These are phyloP conservation scores for Umbilicaria muhlenbergii DNA, from an alignment of 495 filamentous ascomycete species.

Conservation along the genomic window DNA sequence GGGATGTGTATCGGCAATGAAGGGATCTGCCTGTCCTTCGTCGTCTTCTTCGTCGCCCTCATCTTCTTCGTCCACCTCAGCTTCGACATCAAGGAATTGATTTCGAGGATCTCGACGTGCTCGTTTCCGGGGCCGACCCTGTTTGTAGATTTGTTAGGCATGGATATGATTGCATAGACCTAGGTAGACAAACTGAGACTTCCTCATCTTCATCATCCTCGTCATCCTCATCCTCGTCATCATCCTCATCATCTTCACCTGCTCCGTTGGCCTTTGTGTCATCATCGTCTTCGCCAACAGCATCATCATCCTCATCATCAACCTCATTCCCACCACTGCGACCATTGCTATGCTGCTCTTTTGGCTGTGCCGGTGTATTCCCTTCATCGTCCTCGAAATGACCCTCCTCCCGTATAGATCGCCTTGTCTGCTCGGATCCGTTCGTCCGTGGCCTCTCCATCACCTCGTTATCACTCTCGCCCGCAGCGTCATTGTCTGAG, in stretches of 20 bases:
- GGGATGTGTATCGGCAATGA: constrained; percentile 77
- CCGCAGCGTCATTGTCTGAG: constrained; percentile 48
- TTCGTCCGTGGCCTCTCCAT: not conserved
- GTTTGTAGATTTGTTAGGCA: constrained; percentile 5
- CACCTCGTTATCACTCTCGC: constrained; percentile 9
- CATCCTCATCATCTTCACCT: constrained; percentile 32
- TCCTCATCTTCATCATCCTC: constrained; percentile 47
- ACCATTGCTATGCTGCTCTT: constrained; percentile 7
- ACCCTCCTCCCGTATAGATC: not conserved
- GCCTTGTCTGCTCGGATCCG: not conserved
- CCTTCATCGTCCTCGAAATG: constrained; percentile 8
- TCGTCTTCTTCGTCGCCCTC: constrained; percentile 85
- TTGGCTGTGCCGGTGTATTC: not conserved
- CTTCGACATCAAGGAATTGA: constrained; percentile 87
- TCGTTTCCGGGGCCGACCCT: constrained; percentile 70
- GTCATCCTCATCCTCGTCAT: constrained; percentile 35
- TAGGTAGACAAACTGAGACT: constrained; percentile 28
- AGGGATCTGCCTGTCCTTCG: constrained; percentile 58
- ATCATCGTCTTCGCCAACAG: constrained; percentile 33
- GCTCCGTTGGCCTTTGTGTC: constrained; percentile 7
- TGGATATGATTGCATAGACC: constrained; percentile 2
- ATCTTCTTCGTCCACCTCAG: constrained; percentile 92
- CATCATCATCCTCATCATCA: constrained; percentile 32
- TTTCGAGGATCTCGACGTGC: constrained; percentile 49
- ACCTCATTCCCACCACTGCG: constrained; percentile 18